These are phyloP conservation scores for Aspergillus sp. DNA, from an alignment of 2,329 filamentous ascomycete genomes.

Conservation along the genomic window DNA sequence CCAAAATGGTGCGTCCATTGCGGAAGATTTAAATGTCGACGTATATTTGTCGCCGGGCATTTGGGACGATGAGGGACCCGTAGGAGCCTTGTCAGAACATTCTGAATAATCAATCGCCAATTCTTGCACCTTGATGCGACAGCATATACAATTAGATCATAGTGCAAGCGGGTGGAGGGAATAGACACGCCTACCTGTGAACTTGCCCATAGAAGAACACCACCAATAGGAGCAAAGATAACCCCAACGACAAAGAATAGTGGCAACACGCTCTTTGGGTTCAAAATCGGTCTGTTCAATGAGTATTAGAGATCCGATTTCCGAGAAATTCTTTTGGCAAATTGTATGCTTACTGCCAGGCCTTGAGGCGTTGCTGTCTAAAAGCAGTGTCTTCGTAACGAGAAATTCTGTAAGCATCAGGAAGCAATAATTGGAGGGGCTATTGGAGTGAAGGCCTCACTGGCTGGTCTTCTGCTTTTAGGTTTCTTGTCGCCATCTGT, in stretches of 20 bases:
- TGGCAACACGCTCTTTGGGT: slow-evolving; percentile 85
- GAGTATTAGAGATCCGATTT: slow-evolving; percentile 8
- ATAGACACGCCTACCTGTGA: slow-evolving; percentile 52
- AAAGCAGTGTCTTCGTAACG: slow-evolving; percentile 75
- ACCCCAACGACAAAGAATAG: slow-evolving; percentile 86
- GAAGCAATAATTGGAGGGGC: slow-evolving; percentile 2
- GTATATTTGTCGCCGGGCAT: slow-evolving; percentile 46
- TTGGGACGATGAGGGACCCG: slow-evolving; percentile 19
- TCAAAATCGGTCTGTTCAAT: slow-evolving; percentile 71
- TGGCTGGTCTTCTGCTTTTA: slow-evolving; percentile 87
- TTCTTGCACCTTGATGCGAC: slow-evolving; percentile 66
- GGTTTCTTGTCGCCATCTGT: slow-evolving; percentile 60
- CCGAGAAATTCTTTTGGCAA: background rate
- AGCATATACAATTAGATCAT: slow-evolving; percentile 1
- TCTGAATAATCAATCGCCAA: slow-evolving; percentile 83
- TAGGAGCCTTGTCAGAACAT: slow-evolving; percentile 56
- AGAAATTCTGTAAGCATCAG: background rate
- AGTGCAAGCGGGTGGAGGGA: background rate
- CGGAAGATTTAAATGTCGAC: slow-evolving; percentile 63
- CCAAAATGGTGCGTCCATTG: slow-evolving; percentile 27
- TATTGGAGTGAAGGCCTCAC: slow-evolving; percentile 43
- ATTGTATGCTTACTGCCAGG: slow-evolving; percentile 73
- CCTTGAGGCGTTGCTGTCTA: slow-evolving; percentile 91
- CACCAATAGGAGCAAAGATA: slow-evolving; percentile 90
- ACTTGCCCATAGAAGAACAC: slow-evolving; percentile 78